Conservation (phyloP, 2,329 filamentous ascomycete genomes). For the Elsinoe perseae region DNA sequence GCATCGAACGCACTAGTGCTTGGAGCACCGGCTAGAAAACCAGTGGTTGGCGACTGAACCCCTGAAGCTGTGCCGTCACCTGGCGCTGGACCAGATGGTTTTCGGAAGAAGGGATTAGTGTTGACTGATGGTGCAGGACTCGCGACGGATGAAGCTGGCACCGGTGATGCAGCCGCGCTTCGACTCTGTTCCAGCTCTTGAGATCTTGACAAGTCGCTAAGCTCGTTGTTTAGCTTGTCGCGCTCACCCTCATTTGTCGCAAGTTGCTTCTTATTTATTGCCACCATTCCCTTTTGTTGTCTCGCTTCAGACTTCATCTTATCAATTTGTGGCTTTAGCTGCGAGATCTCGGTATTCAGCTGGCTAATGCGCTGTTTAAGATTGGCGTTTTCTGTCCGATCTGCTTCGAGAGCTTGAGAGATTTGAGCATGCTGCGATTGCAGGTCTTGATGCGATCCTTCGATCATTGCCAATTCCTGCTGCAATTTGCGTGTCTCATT, state of each 20-base stretch:
- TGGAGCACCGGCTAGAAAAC: slow-evolving; percentile 22
- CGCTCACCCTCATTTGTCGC: slow-evolving; percentile 80
- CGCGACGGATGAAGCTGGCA: slow-evolving; percentile 43
- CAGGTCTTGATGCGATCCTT: slow-evolving; percentile 72
- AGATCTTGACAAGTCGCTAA: slow-evolving; percentile 55
- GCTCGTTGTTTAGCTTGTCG: slow-evolving; percentile 77
- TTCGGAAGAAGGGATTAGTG: slow-evolving; percentile 93
- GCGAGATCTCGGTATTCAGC: slow-evolving; percentile 72
- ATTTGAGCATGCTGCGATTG: slow-evolving; percentile 75
- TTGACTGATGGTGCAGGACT: slow-evolving; percentile 60
- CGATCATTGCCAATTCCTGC: slow-evolving; percentile 73
- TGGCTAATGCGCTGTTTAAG: slow-evolving; percentile 82
- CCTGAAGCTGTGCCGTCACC: slow-evolving; percentile 5
- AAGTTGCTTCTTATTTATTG: slow-evolving; percentile 98
- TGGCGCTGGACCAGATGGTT: slow-evolving; percentile 32
- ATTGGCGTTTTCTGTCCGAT: slow-evolving; percentile 78
- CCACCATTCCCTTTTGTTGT: slow-evolving; percentile 91
- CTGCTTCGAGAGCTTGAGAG: slow-evolving; percentile 64
- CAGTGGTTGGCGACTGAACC: slow-evolving; percentile 15
- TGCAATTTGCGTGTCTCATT: slow-evolving; percentile 79
- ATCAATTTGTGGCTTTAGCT: slow-evolving; percentile 83
- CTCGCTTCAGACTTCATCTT: slow-evolving; percentile 87
- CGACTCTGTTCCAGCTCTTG: slow-evolving; percentile 40
- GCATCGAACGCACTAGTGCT: slow-evolving; percentile 32
- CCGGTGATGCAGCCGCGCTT: slow-evolving; percentile 31